These are phyloP conservation scores for Crithidia brevicula DNA, from an alignment of 208 protist genomes.

Conservation along the genomic window DNA sequence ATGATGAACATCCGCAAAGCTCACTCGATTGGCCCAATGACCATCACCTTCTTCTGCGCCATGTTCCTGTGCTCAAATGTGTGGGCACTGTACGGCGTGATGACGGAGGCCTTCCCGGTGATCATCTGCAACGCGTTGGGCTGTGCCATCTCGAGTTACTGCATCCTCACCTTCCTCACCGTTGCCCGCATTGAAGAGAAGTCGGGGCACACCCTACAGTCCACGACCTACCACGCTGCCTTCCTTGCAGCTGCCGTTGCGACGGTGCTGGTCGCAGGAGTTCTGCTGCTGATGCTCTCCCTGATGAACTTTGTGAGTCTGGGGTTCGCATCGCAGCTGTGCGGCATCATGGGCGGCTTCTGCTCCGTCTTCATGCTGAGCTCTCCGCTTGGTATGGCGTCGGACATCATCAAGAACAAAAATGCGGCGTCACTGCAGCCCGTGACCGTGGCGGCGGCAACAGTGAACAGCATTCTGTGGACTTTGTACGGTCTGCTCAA, in stretches of 20 bases:
- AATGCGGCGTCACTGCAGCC: constrained; percentile 68
- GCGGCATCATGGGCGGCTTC: constrained; percentile 51
- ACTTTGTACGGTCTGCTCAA: constrained; percentile 56
- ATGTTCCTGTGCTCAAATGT: constrained; percentile 62
- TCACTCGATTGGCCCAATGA: constrained; percentile 55
- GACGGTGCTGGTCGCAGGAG: background rate
- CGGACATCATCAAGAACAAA: constrained; percentile 60
- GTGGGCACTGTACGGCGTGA: constrained; percentile 65
- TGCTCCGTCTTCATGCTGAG: constrained; percentile 70
- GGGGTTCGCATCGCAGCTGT: constrained; percentile 32
- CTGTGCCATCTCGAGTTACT: constrained; percentile 55
- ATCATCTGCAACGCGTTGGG: constrained; percentile 62
- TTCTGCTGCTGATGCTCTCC: constrained; percentile 39
- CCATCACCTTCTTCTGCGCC: constrained; percentile 74
- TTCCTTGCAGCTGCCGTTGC: constrained; percentile 15
- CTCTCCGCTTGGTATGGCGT: constrained; percentile 59
- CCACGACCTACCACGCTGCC: constrained; percentile 48
- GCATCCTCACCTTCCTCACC: constrained; percentile 31
- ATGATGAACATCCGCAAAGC: constrained; percentile 45
- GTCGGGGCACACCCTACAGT: constrained; percentile 34
- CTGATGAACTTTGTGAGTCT: constrained; percentile 33
- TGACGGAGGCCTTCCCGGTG: constrained; percentile 34
- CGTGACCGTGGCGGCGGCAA: constrained; percentile 43
- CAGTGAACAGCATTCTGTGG: constrained; percentile 65
- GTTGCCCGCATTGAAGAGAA: constrained; percentile 31